A percentile compares a stretch with the other conserved stretches of the same genome.
Conservation (phyloP, 352 stramenopile species). For the Pseudoperonospora humuli region DNA sequence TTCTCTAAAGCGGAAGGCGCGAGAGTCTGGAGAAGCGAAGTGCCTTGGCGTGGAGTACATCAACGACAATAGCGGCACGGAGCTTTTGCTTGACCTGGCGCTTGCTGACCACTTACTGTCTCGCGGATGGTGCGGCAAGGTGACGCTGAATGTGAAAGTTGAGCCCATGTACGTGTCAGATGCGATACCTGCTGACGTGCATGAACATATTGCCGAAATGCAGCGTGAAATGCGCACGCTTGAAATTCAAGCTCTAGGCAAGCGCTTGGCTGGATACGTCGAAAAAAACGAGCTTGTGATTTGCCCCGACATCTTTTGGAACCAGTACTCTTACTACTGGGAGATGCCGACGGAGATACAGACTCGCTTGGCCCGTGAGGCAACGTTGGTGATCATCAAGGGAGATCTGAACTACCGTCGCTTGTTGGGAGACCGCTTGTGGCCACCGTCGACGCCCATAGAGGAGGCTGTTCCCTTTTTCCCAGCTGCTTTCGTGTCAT, state of each 20-base stretch:
- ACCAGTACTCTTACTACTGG: conserved; percentile 69
- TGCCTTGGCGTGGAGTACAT: conserved; percentile 42
- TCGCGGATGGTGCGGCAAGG: conserved; percentile 36
- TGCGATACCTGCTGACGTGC: conserved; percentile 43
- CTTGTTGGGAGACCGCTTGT: conserved; percentile 90
- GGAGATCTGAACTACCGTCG: conserved; percentile 97
- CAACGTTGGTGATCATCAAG: conserved; percentile 92
- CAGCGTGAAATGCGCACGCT: conserved; percentile 17
- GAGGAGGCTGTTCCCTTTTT: conserved; percentile 79
- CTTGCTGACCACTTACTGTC: conserved; percentile 55
- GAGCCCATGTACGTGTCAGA: conserved; percentile 81
- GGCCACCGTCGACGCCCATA: conserved; percentile 79
- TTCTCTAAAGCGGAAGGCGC: conserved; percentile 24
- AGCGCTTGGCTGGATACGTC: conserved; percentile 33
- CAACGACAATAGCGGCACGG: conserved; percentile 75
- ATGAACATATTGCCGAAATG: conserved; percentile 57
- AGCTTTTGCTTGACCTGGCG: conserved; percentile 60
- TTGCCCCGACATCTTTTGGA: conserved; percentile 44
- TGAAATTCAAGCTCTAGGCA: conserved; percentile 41
- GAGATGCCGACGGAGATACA: conserved; percentile 40
- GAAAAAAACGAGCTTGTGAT: conserved; percentile 17
- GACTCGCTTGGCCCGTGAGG: conserved; percentile 19
- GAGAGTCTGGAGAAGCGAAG: conserved; percentile 9
- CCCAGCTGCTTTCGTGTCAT: conserved; percentile 49
- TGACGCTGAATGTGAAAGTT: conserved; percentile 68